phyloP scores from a whole-genome alignment of 345 rosid species.

The Sapria himalayana region DNA sequence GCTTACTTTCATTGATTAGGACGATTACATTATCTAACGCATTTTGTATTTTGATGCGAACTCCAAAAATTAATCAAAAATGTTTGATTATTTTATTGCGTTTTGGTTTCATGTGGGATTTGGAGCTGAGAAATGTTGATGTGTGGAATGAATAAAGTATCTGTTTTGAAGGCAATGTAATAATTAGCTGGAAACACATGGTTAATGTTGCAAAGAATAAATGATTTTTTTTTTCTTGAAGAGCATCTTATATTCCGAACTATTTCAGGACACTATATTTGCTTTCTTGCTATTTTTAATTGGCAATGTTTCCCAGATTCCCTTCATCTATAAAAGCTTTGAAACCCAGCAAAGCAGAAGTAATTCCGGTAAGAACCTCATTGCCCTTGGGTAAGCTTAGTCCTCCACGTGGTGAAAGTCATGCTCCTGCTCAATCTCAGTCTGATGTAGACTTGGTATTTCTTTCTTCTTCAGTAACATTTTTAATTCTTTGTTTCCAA shows the following conservation, averaged over 20 bases:
- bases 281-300: constrained; percentile 7
- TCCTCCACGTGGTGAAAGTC: constrained; percentile 22
- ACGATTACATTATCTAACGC: no score
- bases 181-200: no score
- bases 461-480: background rate
- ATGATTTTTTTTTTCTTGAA: background rate
- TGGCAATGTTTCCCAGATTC: constrained; percentile 26
- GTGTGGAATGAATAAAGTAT: no score
- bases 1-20: no score
- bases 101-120: no score
- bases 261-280: background rate
- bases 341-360: constrained; percentile 34
- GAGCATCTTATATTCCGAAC: background rate
- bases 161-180: no score
- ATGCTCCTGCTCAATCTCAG: constrained; percentile 20
- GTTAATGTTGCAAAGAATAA: background rate
- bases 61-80: no score
- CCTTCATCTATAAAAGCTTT: constrained; percentile 41
- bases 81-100: no score
- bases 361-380: constrained; percentile 48
- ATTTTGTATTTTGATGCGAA: no score
- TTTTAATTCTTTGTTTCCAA: no score
- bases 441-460: constrained; percentile 53
- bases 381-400: constrained; percentile 26
- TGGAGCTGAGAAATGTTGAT: no score